phyloP scores from a whole-genome alignment of 768 basidiomycete species.

The Glaciozyma martinii region DNA sequence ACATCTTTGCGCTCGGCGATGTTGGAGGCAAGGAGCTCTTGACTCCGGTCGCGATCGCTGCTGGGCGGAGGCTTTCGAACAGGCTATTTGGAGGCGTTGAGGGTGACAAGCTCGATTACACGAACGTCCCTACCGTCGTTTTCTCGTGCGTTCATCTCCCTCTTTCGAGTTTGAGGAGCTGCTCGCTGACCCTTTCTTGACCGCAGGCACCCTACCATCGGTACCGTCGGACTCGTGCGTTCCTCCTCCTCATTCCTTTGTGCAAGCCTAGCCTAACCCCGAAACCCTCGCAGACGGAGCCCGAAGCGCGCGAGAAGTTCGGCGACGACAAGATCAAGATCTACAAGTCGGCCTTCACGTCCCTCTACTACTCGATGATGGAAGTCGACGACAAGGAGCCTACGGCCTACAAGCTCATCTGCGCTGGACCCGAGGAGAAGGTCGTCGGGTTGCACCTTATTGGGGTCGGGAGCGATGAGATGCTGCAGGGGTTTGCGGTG shows the following conservation, averaged over 20 bases:
- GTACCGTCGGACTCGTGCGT: conserved; percentile 70
- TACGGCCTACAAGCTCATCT: conserved; percentile 83
- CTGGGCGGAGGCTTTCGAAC: conserved; percentile 79
- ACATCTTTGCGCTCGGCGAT: conserved; percentile 79
- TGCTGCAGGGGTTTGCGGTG: conserved; percentile 91
- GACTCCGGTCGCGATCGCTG: conserved; percentile 96
- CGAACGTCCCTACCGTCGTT: conserved; percentile 87
- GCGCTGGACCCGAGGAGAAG: conserved; percentile 77
- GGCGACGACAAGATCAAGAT: conserved; percentile 77
- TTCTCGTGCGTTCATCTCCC: conserved; percentile 64
- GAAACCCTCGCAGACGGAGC: conserved; percentile 55
- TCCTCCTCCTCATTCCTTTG: neutral
- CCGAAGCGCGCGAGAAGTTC: conserved; percentile 75
- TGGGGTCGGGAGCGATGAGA: conserved; percentile 84
- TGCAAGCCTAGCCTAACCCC: neutral
- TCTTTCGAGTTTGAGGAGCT: neutral
- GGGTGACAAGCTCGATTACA: conserved; percentile 66
- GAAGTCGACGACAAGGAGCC: conserved; percentile 82
- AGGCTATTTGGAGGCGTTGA: conserved; percentile 77
- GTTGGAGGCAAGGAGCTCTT: conserved; percentile 84
- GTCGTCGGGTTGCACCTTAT: conserved; percentile 95
- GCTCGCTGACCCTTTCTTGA: neutral
- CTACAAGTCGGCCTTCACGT: conserved; percentile 53
- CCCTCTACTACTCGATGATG: conserved; percentile 83
- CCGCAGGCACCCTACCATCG: conserved; percentile 81